Percentiles rank a stretch among this genome's conserved stretches.
phyloP scores from a whole-genome alignment of 306 rosid species.

The Begonia peltatifolia region DNA sequence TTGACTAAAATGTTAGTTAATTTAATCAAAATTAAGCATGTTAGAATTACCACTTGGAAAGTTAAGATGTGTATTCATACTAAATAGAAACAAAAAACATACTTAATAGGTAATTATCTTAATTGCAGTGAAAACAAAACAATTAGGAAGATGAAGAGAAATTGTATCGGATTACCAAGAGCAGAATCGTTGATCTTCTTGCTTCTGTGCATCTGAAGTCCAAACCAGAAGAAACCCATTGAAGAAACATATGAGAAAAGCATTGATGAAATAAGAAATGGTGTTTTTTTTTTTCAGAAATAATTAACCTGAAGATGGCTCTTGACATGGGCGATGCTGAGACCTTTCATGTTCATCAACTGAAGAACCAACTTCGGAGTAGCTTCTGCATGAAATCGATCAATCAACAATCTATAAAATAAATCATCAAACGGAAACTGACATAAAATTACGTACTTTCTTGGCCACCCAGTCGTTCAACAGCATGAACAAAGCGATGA shows the following conservation, averaged over 20 bases:
- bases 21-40: too few species aligned
- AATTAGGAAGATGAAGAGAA: background rate
- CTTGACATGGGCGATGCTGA: constrained; percentile 90
- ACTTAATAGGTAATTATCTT: too few species aligned
- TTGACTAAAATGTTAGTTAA: too few species aligned
- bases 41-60: too few species aligned
- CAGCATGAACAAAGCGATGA: constrained; percentile 74
- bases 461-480: constrained; percentile 92
- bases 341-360: constrained; percentile 82
- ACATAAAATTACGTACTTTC: constrained; percentile 29
- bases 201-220: constrained; percentile 73
- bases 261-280: background rate
- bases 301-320: constrained; percentile 81
- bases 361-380: constrained; percentile 98
- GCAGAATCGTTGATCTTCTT: constrained; percentile 57
- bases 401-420: background rate
- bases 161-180: constrained; percentile 36
- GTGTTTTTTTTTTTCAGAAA: background rate
- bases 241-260: background rate
- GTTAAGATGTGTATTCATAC: too few species aligned
- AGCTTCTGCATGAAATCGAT: constrained; percentile 42
- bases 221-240: background rate
- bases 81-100: too few species aligned
- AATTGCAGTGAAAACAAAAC: background rate
- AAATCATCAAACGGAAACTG: too few species aligned